Conservation (phyloP, 106 monocot species). For the Dioscorea zingiberensis region DNA sequence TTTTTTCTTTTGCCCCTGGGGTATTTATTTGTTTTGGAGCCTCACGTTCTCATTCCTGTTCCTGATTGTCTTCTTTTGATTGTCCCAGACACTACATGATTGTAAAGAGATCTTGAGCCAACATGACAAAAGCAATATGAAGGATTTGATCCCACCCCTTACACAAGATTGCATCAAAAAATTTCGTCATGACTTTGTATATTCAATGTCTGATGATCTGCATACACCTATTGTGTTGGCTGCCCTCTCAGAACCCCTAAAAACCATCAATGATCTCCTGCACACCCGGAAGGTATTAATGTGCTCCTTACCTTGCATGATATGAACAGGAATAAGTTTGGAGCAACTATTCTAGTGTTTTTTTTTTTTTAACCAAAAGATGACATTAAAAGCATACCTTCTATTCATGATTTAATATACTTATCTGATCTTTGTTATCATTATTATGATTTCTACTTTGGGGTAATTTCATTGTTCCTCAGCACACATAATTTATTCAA, state of each 20-base stretch:
- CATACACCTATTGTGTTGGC: slow-evolving; percentile 81
- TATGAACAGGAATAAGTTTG: too few relatives aligned
- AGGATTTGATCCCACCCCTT: slow-evolving; percentile 31
- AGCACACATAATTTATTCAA: not conserved
- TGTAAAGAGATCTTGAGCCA: slow-evolving; percentile 54
- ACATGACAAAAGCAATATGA: slow-evolving; percentile 17
- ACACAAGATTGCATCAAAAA: slow-evolving; percentile 45
- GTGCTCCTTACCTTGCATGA: not conserved
- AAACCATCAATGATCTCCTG: slow-evolving; percentile 80
- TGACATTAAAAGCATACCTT: not conserved
- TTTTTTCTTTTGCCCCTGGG: not conserved
- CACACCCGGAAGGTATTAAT: slow-evolving; percentile 71
- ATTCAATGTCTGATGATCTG: slow-evolving; percentile 82
- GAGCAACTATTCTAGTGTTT: too few relatives aligned
- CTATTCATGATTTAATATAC: too few relatives aligned
- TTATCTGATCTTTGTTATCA: too few relatives aligned
- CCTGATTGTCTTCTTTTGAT: slow-evolving; percentile 8
- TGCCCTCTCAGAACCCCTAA: slow-evolving; percentile 88
- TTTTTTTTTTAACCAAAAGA: too few relatives aligned
- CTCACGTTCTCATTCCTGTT: not conserved
- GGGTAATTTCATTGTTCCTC: not conserved
- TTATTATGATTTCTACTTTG: not conserved
- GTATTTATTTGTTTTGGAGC: not conserved
- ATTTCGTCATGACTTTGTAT: slow-evolving; percentile 46
- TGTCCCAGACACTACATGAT: slow-evolving; percentile 64